phyloP scores from a whole-genome alignment of 2,329 filamentous ascomycete genomes.

The Stemphylium lycopersici region DNA sequence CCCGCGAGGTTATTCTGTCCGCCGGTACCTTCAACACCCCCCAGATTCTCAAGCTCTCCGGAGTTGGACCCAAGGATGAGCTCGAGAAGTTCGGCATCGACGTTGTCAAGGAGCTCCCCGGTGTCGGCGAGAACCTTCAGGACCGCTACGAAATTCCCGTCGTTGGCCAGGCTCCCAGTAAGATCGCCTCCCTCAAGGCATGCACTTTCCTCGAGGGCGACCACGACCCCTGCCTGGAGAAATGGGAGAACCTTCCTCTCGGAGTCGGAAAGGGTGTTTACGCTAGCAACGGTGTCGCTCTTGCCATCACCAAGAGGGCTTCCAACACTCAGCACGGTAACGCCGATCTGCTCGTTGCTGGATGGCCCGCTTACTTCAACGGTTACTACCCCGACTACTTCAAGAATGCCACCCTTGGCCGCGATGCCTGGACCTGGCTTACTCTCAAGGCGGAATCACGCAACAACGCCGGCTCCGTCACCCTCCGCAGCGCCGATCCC shows the following conservation, averaged over 20 bases:
- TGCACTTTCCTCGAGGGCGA: constrained; percentile 46
- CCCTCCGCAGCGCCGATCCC: constrained; percentile 64
- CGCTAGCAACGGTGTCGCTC: constrained; percentile 59
- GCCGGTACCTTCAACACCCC: constrained; percentile 66
- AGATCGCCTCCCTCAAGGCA: constrained; percentile 44
- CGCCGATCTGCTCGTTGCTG: constrained; percentile 61
- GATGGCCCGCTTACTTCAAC: constrained; percentile 59
- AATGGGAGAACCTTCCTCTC: constrained; percentile 49
- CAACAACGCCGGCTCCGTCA: constrained; percentile 66
- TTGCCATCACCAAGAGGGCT: constrained; percentile 53
- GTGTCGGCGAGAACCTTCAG: constrained; percentile 69
- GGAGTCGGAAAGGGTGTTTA: constrained; percentile 51
- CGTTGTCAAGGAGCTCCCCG: constrained; percentile 61
- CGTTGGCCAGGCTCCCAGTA: constrained; percentile 50
- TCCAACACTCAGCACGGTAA: constrained; percentile 49
- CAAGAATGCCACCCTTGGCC: constrained; percentile 51
- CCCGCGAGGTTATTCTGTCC: constrained; percentile 35
- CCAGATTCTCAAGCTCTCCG: constrained; percentile 66
- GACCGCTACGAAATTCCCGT: constrained; percentile 62
- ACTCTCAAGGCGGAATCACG: constrained; percentile 67
- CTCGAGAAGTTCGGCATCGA: constrained; percentile 62
- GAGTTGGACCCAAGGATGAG: constrained; percentile 64
- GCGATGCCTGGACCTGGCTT: constrained; percentile 56
- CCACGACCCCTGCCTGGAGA: constrained; percentile 53
- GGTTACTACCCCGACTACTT: constrained; percentile 63